phyloP scores from a whole-genome alignment of 176 grass and related monocot genomes.

The Canna indica region DNA sequence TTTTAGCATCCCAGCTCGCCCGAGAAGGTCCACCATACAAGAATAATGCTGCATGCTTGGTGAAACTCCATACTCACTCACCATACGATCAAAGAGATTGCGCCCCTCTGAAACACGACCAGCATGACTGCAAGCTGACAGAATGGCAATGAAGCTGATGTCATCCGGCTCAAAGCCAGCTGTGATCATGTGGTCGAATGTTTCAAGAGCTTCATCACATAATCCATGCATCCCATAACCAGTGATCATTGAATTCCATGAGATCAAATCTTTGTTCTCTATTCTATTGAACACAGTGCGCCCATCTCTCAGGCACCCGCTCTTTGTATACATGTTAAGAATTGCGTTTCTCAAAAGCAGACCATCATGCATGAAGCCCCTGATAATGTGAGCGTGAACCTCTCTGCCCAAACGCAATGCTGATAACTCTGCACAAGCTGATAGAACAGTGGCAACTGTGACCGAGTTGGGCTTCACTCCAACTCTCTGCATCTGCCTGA shows the following conservation, averaged over 20 bases:
- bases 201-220: conserved; percentile 34
- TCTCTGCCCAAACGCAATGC: conserved; percentile 35
- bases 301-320: conserved; percentile 22
- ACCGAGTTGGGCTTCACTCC: conserved; percentile 30
- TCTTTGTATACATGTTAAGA: conserved; percentile 43
- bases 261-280: conserved; percentile 40
- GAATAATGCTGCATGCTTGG: conserved; percentile 55
- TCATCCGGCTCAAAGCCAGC: conserved; percentile 23
- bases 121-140: conserved; percentile 38
- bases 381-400: conserved; percentile 34
- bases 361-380: conserved; percentile 13
- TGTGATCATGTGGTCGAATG: conserved; percentile 24
- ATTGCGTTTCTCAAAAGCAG: conserved; percentile 31
- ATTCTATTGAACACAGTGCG: conserved; percentile 29
- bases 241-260: conserved; percentile 57
- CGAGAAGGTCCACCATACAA: conserved; percentile 57
- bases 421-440: conserved; percentile 32
- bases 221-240: conserved; percentile 40
- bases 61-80: conserved; percentile 18
- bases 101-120: conserved; percentile 38
- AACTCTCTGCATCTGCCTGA: conserved; percentile 30
- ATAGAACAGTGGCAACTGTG: conserved; percentile 35
- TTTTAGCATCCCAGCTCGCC: conserved; percentile 40
- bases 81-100: conserved; percentile 41
- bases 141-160: conserved; percentile 34